Evolutionary conservation across 1,139 yeast species (phyloP).

Genomic region (Suhomyces coccinellae): DNA sequence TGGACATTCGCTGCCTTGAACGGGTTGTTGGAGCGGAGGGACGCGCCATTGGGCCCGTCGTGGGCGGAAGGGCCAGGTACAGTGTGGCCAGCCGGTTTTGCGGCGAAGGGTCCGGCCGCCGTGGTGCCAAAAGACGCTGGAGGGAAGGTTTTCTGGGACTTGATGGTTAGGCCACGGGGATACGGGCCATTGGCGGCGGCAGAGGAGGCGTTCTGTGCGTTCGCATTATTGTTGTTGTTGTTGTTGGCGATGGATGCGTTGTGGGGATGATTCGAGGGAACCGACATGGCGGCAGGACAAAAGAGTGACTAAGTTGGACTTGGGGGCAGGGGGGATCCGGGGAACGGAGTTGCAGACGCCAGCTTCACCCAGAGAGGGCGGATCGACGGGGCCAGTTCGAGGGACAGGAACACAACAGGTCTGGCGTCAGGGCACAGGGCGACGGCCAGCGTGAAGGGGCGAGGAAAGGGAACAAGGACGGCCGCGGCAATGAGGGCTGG

Average conservation of each 20-base stretch:
- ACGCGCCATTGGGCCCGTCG: not conserved
- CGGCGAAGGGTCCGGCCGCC: not conserved
- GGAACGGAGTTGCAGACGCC: not conserved
- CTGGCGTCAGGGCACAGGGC: not conserved
- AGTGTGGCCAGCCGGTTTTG: not conserved
- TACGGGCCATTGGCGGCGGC: not conserved
- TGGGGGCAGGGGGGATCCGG: not conserved
- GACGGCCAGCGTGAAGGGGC: not conserved
- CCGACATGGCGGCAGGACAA: constrained; percentile 8
- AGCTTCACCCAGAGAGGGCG: not conserved
- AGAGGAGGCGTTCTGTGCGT: not conserved
- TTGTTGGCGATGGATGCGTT: constrained; percentile 2
- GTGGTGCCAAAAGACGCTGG: no score
- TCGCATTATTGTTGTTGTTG: not conserved
- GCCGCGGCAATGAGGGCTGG: not conserved
- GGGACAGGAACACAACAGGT: not conserved
- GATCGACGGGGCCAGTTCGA: not conserved
- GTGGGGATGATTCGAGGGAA: constrained; percentile 3
- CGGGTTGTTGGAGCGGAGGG: constrained; percentile 1
- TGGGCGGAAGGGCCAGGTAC: not conserved
- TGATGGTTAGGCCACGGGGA: not conserved
- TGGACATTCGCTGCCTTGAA: not conserved
- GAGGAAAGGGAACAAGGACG: not conserved
- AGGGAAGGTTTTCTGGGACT: no score
- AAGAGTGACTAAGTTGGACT: constrained; percentile 15